Evolutionary conservation across 345 rosid genomes (phyloP).

Genomic region (Camelina neglecta): DNA sequence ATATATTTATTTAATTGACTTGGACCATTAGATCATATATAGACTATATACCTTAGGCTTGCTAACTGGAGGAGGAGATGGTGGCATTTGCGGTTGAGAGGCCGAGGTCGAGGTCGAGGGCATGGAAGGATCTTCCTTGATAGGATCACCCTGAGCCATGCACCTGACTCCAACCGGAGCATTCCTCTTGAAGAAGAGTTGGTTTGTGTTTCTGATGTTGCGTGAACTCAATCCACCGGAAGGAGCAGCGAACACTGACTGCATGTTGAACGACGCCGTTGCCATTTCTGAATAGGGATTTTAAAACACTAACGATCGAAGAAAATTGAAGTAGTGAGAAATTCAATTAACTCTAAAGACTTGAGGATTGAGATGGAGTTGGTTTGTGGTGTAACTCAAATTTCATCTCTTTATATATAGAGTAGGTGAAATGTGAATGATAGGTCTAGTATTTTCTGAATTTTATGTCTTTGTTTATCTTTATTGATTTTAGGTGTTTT

Average conservation of each 20-base stretch:
- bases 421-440: slow-evolving; percentile 29
- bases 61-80: slow-evolving; percentile 38
- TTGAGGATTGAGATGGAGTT: slow-evolving; percentile 16
- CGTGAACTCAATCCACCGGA: slow-evolving; percentile 27
- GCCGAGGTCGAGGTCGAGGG: slow-evolving; percentile 31
- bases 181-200: slow-evolving; percentile 38
- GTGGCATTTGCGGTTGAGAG: slow-evolving; percentile 22
- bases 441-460: slow-evolving; percentile 17
- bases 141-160: slow-evolving; percentile 47
- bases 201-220: slow-evolving; percentile 36
- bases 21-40: no score
- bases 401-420: slow-evolving; percentile 28
- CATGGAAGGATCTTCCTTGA: slow-evolving; percentile 15
- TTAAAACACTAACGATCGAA: background rate
- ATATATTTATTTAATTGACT: no score
- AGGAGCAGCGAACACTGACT: slow-evolving; percentile 49
- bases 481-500: background rate
- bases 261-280: slow-evolving; percentile 45
- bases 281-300: slow-evolving; percentile 44
- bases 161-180: slow-evolving; percentile 46
- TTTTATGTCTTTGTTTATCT: background rate
- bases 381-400: slow-evolving; percentile 20
- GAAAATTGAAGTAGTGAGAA: slow-evolving; percentile 1
- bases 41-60: background rate
- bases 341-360: background rate